These are phyloP conservation scores for Naegleria gruberi DNA, from an alignment of 208 protist species.

Conservation along the genomic window DNA sequence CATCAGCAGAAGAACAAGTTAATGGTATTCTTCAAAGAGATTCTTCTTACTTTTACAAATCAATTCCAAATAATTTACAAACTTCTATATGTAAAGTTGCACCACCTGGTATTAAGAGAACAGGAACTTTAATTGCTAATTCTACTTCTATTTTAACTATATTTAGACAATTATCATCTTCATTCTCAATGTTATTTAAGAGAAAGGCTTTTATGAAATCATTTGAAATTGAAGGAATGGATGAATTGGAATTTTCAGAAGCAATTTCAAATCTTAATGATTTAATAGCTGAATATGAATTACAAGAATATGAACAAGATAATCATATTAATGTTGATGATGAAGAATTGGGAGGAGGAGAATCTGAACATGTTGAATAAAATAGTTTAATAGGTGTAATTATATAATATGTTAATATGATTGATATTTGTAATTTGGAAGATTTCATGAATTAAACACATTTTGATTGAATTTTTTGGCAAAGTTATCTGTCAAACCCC, in stretches of 20 bases:
- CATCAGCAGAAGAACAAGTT: slow-evolving; percentile 92
- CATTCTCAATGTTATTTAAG: slow-evolving; percentile 96
- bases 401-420: too few relatives aligned
- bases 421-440: too few relatives aligned
- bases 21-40: slow-evolving; percentile 85
- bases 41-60: slow-evolving; percentile 85
- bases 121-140: slow-evolving; percentile 85
- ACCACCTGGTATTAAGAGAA: slow-evolving; percentile 57
- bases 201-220: slow-evolving; percentile 98
- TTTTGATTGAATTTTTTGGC: too few relatives aligned
- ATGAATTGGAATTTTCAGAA: slow-evolving; percentile 74
- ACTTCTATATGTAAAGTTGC: slow-evolving; percentile 73
- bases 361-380: too few relatives aligned
- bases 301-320: too few relatives aligned
- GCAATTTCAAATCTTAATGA: slow-evolving; percentile 85
- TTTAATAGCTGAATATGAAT: slow-evolving; percentile 79
- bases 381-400: too few relatives aligned
- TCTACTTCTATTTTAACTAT: slow-evolving; percentile 79
- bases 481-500: too few relatives aligned
- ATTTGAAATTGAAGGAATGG: slow-evolving; percentile 91
- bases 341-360: too few relatives aligned
- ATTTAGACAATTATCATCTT: slow-evolving; percentile 76
- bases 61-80: slow-evolving; percentile 87
- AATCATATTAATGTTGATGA: too few relatives aligned
- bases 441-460: too few relatives aligned